Percentiles rank a stretch among this genome's conserved stretches.
Conservation (phyloP, 371 early-diverging fungal species). For the Mucor circinelloides region DNA sequence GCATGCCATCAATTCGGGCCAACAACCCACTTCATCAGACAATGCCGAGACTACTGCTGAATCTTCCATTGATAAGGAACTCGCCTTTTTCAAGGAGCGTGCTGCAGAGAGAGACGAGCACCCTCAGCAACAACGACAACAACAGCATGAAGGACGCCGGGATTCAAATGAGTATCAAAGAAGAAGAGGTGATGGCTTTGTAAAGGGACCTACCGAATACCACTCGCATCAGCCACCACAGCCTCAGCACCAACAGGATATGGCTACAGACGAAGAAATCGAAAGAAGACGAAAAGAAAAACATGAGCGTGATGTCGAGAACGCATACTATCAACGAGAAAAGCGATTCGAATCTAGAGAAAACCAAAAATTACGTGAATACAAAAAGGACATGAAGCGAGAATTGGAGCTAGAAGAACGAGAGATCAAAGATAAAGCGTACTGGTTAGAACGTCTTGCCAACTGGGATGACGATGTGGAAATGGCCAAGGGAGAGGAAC, state of each 20-base stretch:
- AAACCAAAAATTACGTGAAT: slow-evolving; percentile 48
- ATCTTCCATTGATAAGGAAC: slow-evolving; percentile 60
- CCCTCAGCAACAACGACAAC: slow-evolving; percentile 1
- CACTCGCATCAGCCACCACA: neutral
- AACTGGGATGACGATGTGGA: slow-evolving; percentile 82
- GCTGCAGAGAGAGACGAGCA: slow-evolving; percentile 55
- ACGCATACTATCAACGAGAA: slow-evolving; percentile 70
- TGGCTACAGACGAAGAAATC: slow-evolving; percentile 66
- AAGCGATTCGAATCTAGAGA: slow-evolving; percentile 71
- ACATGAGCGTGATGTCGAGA: slow-evolving; percentile 66
- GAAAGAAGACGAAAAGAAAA: slow-evolving; percentile 65
- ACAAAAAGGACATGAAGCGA: slow-evolving; percentile 54
- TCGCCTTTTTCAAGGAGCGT: slow-evolving; percentile 67
- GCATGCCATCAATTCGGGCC: slow-evolving; percentile 42
- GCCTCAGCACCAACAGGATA: slow-evolving; percentile 13
- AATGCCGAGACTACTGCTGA: slow-evolving; percentile 29
- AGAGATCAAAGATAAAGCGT: slow-evolving; percentile 48
- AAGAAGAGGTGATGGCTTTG: slow-evolving; percentile 34
- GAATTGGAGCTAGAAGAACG: slow-evolving; percentile 56
- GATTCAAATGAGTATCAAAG: slow-evolving; percentile 15
- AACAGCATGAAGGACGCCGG: slow-evolving; percentile 45
- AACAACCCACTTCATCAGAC: slow-evolving; percentile 14
- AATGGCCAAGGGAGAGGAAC: slow-evolving; percentile 60
- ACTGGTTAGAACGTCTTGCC: slow-evolving; percentile 54
- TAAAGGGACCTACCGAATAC: slow-evolving; percentile 17